phyloP scores from a whole-genome alignment of 495 filamentous ascomycete genomes.

The Podospora bellae-mahoneyi region DNA sequence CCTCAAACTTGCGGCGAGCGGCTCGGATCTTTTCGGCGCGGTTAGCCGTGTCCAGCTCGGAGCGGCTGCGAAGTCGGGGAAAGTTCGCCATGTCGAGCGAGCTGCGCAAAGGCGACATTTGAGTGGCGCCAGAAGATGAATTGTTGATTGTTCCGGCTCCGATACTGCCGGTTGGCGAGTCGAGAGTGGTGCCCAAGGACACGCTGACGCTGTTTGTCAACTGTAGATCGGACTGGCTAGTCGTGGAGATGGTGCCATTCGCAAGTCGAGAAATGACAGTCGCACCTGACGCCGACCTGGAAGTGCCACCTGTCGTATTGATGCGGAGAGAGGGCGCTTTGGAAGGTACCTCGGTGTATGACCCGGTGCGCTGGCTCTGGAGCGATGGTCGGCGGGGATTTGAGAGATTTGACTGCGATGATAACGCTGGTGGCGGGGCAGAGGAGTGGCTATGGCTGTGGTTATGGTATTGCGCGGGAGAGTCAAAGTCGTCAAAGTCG shows the following conservation, averaged over 20 bases:
- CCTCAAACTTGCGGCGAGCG: conserved; percentile 52
- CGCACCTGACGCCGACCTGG: conserved; percentile 26
- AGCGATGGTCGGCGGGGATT: conserved; percentile 36
- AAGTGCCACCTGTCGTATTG: conserved; percentile 36
- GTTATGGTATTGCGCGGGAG: conserved; percentile 26
- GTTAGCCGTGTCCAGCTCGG: conserved; percentile 46
- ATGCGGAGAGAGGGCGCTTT: conserved; percentile 41
- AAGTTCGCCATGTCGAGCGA: conserved; percentile 49
- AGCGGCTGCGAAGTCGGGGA: conserved; percentile 50
- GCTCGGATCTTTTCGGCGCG: conserved; percentile 47
- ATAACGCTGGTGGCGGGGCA: conserved; percentile 1
- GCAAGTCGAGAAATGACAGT: conserved; percentile 38
- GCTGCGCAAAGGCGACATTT: conserved; percentile 49
- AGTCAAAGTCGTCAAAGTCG: conserved; percentile 36
- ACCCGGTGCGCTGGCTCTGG: conserved; percentile 44
- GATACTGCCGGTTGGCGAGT: conserved; percentile 32
- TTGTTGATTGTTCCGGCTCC: conserved; percentile 18
- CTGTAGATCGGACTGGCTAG: conserved; percentile 42
- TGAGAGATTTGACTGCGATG: conserved; percentile 26
- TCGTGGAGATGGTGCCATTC: conserved; percentile 34
- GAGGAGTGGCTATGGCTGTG: conserved; percentile 13
- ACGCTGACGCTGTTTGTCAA: conserved; percentile 30
- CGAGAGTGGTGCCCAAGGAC: conserved; percentile 19
- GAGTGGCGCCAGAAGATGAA: conserved; percentile 19
- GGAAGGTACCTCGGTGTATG: conserved; percentile 36